Conservation (phyloP, 371 early-diverging fungal species). For the Mortierella sp. region DNA sequence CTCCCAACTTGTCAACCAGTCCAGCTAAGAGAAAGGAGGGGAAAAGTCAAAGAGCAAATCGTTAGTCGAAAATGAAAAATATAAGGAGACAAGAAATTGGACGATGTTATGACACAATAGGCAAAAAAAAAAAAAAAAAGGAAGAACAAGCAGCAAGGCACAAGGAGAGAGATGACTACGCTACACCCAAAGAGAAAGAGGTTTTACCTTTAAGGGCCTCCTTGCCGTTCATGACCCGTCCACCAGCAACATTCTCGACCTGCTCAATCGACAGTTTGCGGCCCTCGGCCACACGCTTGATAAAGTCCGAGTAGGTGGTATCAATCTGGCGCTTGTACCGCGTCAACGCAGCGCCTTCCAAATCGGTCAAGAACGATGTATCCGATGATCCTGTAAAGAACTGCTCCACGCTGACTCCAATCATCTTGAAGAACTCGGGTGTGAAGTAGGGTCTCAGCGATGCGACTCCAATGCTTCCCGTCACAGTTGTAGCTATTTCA, state of each 20-base stretch:
- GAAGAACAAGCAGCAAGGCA: neutral
- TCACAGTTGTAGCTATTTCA: conserved; percentile 64
- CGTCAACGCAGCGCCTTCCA: conserved; percentile 60
- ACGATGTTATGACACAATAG: neutral
- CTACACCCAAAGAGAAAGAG: neutral
- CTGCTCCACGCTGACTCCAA: conserved; percentile 68
- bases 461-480: conserved; percentile 78
- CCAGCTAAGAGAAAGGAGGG: conserved; percentile 36
- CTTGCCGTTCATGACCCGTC: conserved; percentile 69
- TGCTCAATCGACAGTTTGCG: conserved; percentile 62
- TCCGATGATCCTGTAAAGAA: conserved; percentile 62
- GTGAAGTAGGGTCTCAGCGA: conserved; percentile 63
- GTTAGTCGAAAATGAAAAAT: neutral
- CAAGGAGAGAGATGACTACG: neutral
- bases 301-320: conserved; percentile 65
- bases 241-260: conserved; percentile 66
- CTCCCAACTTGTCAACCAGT: conserved; percentile 68
- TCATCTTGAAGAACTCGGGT: conserved; percentile 61
- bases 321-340: conserved; percentile 60
- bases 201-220: conserved; percentile 61
- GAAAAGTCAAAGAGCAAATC: neutral
- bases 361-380: conserved; percentile 60
- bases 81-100: neutral
- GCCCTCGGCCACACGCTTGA: conserved; percentile 65
- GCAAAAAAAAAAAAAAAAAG: neutral